These are phyloP conservation scores for Apiospora pterosperma DNA, from an alignment of 2,329 filamentous ascomycete genomes.

Conservation along the genomic window DNA sequence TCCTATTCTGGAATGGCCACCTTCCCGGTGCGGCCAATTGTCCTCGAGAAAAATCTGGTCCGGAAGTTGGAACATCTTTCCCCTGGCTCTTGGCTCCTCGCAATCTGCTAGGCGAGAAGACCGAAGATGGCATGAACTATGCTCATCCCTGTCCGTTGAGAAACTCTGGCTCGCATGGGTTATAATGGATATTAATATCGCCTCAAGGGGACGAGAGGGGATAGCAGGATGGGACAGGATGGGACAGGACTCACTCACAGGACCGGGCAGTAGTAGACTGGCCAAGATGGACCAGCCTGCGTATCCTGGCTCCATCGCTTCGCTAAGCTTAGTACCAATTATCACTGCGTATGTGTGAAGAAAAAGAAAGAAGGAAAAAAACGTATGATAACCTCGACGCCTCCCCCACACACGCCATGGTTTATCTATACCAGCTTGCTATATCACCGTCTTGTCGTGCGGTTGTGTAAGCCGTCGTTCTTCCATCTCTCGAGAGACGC, in stretches of 20 bases:
- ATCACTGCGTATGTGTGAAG: too few species aligned
- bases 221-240: too few species aligned
- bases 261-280: too few species aligned
- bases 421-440: neutral
- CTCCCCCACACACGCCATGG: neutral
- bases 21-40: neutral
- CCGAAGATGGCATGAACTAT: too few species aligned
- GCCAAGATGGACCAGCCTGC: neutral
- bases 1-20: neutral
- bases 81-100: too few species aligned
- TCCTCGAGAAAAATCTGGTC: neutral
- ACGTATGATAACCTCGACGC: neutral
- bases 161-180: neutral
- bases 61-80: too few species aligned
- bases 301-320: neutral
- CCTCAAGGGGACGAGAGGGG: neutral
- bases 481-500: neutral
- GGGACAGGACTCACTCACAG: too few species aligned
- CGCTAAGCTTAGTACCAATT: too few species aligned
- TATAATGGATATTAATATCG: neutral
- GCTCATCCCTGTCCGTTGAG: too few species aligned
- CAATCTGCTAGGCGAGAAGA: too few species aligned
- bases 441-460: neutral
- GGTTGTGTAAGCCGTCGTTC: neutral
- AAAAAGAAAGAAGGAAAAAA: neutral